Base-by-base conservation (phyloP, 805 yeast species). In the Zygoascus flipseniorum region DNA sequence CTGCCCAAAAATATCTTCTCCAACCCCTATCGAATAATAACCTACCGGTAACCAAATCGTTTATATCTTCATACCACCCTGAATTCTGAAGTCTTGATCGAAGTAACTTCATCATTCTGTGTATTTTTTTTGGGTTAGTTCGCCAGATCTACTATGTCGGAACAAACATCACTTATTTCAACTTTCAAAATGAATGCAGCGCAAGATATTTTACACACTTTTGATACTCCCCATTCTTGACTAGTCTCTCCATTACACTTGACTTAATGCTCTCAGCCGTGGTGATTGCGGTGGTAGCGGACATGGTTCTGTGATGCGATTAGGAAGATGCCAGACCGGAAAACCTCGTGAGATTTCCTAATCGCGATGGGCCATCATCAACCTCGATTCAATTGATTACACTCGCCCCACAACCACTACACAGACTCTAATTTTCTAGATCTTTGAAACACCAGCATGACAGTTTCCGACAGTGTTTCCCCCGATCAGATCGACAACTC, bases 11-110 rank as follows among this genome's bases (percentile, higher is more conserved):
- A 23, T 6, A 23, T 6, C 28, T 23, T 28, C 88, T 78, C 28
- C 83, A 89, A 75, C 61, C 81, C 82, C 53, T 79, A 23, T 4
- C 3, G 3, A 23, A 23, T 23, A 23, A 23, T 19, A 57, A 61
- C 67, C 55, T 63, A 77, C 77, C 65, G 69, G 77, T 55, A 56
- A 95, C 85, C 43, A 85, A 60, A 42, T 76, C 77, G 47, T 80
- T 75, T 28, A 90, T 82, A 52, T 83, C 76, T 60, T 88, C 95
- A 56, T 80, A 81, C 97, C 97, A 90, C 5, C 97, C 97, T 1
- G 84, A 76, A 63, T 86, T 85, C 51, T 81, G 76, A 10, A 90
- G 75, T 62, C 79, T 80, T 52, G 82, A 75, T 60, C 81, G 80
- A 54, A 90, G 58, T 37, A 23, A 51, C 51, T 41, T 57, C 55